Base-by-base conservation (phyloP, 768 basidiomycete species). In the Suillus cothurnatus region DNA sequence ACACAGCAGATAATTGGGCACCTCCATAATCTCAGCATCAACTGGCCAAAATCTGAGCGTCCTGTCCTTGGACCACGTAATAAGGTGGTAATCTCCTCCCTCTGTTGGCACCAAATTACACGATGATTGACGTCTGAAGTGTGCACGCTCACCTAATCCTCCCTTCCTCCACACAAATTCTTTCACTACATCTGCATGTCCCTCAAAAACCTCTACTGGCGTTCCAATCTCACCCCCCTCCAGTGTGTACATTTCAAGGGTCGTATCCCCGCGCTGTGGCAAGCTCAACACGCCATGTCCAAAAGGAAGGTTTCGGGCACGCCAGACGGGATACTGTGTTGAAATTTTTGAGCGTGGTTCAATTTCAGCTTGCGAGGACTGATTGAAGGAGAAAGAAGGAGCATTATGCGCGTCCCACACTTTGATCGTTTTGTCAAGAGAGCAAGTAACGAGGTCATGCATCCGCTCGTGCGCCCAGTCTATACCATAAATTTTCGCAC, bases 81-180 rank as follows among this genome's bases (percentile, higher is more conserved):
- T 87, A 6, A 88, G 76, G 64, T 88, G 86, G 68, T 87, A 86
- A 60, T 83, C 82, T 2, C 83, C 78, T 43, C 86, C 83, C 47
- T 86, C 86, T 78, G 70, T 64, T 15, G 36, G 0, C 39, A 59
- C 19, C 26, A 17, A 21, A 41, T 59, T 31, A 59, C 26, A 41
- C 19, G 23, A 31, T 11, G 39, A 8, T 59, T 21, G 0, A 43
- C 14, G 14, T 23, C 26, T 26, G 39, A 47, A 50, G 39, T 31
- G 23, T 50, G 11, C 64, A 26, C 50, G 61, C 73, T 77, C 23
- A 88, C 90, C 87, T 67, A 78, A 70, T 6, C 83, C 84, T 3
- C 89, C 85, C 71, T 83, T 87, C 66, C 97, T 81, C 97, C 97
- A 99, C 2, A 99, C 95, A 74, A 97, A 99, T 78, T 99, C 97